Base-by-base conservation (phyloP, 75 land plant species). In the Cryptomeria japonica region DNA sequence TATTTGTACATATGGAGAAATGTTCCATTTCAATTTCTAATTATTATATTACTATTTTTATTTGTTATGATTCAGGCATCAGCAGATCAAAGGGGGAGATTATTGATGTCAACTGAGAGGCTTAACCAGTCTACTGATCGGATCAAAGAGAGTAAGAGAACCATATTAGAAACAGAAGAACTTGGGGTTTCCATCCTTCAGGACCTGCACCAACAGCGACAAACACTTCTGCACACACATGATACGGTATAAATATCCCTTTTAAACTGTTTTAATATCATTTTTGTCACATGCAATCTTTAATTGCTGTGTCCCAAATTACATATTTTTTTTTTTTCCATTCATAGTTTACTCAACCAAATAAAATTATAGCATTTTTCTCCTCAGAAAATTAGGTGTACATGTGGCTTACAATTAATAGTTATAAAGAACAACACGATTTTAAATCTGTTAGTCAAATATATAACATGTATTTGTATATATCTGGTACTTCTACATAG, bases 181-280 rank as follows among this genome's bases (percentile, higher is more conserved):
- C 89, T 94, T 4, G 95, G 95, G 18, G 94, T 94, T 14, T 91
- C 94, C 38, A 94, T 94, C 58, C 94, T 94, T 76, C 92, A 93
- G 82, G 95, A 94, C 80, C 88, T 94, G 39, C 95, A 94, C 61
- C 91, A 91, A 28, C 95, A 94, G 85, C 92, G 94, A 15, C 95
- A 94, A 80, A 91, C 93, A 25, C 90, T 94, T 34, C 87, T 94
- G 36, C 95, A 91, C 86, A 84, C 95, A 82, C 89, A 91, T 75
- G 86, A 89, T 37, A 93, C 95, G 73, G 95, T 94, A 91, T 12
- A 75, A 75, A 1, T 75, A 10, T 13, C 77, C 3, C 77, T 34
- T 75, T 75, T 13, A 75, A 32, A 2, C 3, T 34, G 77, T 34
- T 32, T 2, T 34, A 11, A 32, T 34, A 32, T 25, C 3, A 13